Evolutionary conservation across 768 basidiomycete genomes (phyloP).

Genomic region (Suillus lakei): DNA sequence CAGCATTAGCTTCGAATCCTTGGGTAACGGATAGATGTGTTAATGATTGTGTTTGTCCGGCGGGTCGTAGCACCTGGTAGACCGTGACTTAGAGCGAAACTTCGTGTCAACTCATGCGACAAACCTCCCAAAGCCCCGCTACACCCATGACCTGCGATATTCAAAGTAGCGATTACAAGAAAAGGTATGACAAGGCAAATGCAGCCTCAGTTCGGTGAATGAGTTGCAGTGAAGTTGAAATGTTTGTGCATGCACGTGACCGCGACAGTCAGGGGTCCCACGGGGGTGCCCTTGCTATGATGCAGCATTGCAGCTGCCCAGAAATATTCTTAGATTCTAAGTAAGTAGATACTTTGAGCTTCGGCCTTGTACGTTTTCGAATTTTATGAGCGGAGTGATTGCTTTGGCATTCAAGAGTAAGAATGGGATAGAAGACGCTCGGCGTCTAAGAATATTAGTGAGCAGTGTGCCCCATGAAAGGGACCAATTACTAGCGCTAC

Average conservation of each 20-base stretch:
- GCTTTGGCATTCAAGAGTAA: background rate
- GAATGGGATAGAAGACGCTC: background rate
- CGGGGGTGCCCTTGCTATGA: too few relatives aligned
- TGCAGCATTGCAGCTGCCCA: too few relatives aligned
- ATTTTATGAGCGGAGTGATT: too few relatives aligned
- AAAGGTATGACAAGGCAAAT: background rate
- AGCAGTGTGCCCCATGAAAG: background rate
- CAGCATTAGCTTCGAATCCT: constrained; percentile 71
- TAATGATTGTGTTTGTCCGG: constrained; percentile 72
- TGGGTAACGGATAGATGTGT: constrained; percentile 77
- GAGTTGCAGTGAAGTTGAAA: background rate
- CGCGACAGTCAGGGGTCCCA: too few relatives aligned
- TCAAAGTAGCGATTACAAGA: background rate
- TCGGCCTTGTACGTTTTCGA: too few relatives aligned
- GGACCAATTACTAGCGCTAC: too few relatives aligned
- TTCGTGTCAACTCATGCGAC: background rate
- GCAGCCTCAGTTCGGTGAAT: background rate
- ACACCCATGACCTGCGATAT: constrained; percentile 45
- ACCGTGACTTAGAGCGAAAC: constrained; percentile 18
- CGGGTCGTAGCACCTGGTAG: constrained; percentile 70
- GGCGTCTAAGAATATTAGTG: background rate
- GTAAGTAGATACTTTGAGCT: too few relatives aligned
- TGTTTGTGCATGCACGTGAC: background rate
- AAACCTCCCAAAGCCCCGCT: constrained; percentile 56
- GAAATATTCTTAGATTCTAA: too few relatives aligned